These are phyloP conservation scores for Aspergillus sp. DNA, from an alignment of 2,329 filamentous ascomycete species.

Conservation along the genomic window DNA sequence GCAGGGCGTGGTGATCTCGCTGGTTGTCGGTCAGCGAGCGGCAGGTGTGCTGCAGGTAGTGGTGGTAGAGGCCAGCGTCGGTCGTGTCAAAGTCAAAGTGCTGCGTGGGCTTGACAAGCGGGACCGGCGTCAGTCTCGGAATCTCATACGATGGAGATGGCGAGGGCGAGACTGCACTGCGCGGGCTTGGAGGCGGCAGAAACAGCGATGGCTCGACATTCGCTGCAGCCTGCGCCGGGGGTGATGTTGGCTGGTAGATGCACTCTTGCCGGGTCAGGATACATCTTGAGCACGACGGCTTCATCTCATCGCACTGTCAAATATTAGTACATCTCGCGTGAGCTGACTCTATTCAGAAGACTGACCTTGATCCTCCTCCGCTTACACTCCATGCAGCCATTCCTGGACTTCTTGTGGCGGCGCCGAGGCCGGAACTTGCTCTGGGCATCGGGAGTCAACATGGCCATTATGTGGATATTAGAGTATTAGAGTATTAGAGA, in stretches of 20 bases:
- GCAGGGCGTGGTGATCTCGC: background rate
- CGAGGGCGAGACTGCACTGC: background rate
- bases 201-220: background rate
- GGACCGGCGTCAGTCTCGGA: background rate
- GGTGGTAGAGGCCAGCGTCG: slow-evolving; percentile 5
- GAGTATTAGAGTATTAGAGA: background rate
- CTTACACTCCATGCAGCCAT: slow-evolving; percentile 7
- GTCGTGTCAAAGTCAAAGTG: background rate
- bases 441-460: background rate
- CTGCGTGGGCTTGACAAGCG: background rate
- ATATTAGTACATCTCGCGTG: background rate
- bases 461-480: background rate
- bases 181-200: background rate
- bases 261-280: slow-evolving; percentile 5
- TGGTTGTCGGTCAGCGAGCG: background rate
- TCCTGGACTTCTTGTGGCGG: slow-evolving; percentile 7
- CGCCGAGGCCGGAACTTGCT: slow-evolving; percentile 4
- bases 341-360: no score
- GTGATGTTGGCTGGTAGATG: background rate
- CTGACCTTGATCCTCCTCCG: slow-evolving; percentile 6
- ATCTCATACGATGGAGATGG: background rate
- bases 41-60: slow-evolving; percentile 5
- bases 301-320: slow-evolving; percentile 3
- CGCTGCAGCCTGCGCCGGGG: background rate
- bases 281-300: slow-evolving; percentile 8